Conservation (phyloP, 2,329 filamentous ascomycete genomes). For the Dothideomycetidae sp. region DNA sequence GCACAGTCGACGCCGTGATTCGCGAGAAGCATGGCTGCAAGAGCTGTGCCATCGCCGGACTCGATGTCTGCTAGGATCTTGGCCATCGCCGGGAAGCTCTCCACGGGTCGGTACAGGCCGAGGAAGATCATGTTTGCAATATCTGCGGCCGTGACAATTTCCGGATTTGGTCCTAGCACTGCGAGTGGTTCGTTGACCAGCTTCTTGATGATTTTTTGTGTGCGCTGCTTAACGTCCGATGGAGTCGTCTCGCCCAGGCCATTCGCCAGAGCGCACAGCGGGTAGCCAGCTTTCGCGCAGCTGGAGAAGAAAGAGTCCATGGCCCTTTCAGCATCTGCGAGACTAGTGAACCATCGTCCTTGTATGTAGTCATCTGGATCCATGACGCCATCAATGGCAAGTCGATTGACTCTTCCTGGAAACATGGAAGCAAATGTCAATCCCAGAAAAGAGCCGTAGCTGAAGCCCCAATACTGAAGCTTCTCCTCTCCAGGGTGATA, state of each 20-base stretch:
- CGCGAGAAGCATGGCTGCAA: constrained; percentile 16
- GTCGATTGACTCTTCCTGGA: constrained; percentile 28
- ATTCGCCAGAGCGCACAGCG: constrained; percentile 25
- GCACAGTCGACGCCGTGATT: constrained; percentile 8
- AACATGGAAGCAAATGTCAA: constrained; percentile 33
- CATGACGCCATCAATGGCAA: constrained; percentile 30
- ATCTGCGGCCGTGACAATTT: constrained; percentile 30
- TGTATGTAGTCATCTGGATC: constrained; percentile 34
- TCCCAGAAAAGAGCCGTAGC: constrained; percentile 34
- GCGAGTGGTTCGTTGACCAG: constrained; percentile 29
- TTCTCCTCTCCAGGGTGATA: constrained; percentile 19
- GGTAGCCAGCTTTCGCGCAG: constrained; percentile 28
- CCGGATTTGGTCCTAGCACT: constrained; percentile 21
- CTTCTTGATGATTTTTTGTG: constrained; percentile 22
- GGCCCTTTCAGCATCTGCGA: constrained; percentile 38
- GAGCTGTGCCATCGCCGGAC: constrained; percentile 18
- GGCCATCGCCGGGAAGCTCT: constrained; percentile 23
- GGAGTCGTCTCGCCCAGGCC: constrained; percentile 15
- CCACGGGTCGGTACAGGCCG: constrained; percentile 24
- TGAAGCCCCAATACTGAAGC: constrained; percentile 27
- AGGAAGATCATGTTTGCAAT: constrained; percentile 24
- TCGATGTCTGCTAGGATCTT: constrained; percentile 24
- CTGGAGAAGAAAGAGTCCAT: constrained; percentile 28
- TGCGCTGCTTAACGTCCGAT: constrained; percentile 23
- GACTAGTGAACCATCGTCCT: constrained; percentile 34